Conservation (phyloP, 495 filamentous ascomycete species). For the Tuber magnatum region DNA sequence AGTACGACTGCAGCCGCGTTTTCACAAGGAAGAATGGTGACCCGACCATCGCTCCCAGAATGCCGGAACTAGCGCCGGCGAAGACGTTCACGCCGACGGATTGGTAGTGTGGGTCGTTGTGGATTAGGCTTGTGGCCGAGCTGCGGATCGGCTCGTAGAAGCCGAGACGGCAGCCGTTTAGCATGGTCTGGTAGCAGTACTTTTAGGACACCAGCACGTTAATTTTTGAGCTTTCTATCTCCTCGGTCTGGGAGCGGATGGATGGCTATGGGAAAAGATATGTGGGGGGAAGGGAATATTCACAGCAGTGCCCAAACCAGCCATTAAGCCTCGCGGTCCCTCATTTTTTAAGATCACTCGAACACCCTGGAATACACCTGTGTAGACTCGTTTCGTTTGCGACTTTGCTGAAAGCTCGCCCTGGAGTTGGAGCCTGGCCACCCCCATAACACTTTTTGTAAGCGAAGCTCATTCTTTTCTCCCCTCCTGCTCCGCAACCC, state of each 20-base stretch:
- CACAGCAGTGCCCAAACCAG: conserved; percentile 82
- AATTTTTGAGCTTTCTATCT: not conserved
- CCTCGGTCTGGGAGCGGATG: not conserved
- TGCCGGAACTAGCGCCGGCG: conserved; percentile 75
- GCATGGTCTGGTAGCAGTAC: conserved; percentile 94
- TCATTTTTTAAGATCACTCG: conserved; percentile 88
- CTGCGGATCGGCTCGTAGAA: conserved; percentile 97
- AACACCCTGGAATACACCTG: conserved; percentile 86
- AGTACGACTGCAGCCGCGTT: conserved; percentile 89
- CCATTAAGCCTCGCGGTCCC: conserved; percentile 74
- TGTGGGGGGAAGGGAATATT: conserved; percentile 29
- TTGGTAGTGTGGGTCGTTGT: conserved; percentile 65
- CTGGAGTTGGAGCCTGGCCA: conserved; percentile 76
- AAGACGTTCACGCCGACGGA: conserved; percentile 88
- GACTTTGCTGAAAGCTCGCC: conserved; percentile 85
- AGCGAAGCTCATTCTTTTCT: conserved; percentile 3
- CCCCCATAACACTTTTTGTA: conserved; percentile 15
- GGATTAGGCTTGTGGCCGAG: conserved; percentile 49
- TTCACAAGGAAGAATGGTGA: conserved; percentile 99
- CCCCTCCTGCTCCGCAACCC: not conserved
- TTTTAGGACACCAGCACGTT: not conserved
- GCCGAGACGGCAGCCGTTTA: conserved; percentile 92
- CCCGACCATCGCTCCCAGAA: conserved; percentile 81
- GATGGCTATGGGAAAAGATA: not conserved
- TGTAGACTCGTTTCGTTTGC: conserved; percentile 77